These are phyloP conservation scores for Neonectria punicea DNA, from an alignment of 2,329 filamentous ascomycete species.

Conservation along the genomic window DNA sequence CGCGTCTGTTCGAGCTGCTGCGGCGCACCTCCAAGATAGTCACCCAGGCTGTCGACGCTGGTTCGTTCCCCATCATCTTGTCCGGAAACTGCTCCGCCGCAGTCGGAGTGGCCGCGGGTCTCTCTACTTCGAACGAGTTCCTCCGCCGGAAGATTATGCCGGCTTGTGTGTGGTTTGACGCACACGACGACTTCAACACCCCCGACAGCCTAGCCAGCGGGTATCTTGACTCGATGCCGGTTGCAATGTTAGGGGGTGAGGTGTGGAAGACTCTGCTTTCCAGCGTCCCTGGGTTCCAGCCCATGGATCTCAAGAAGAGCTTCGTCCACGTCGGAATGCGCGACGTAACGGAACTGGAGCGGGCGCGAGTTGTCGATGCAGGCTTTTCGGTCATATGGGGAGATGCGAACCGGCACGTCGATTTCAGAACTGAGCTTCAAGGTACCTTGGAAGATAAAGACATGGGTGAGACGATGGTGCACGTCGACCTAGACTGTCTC, in stretches of 20 bases:
- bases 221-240: conserved; percentile 44
- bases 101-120: conserved; percentile 50
- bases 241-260: conserved; percentile 40
- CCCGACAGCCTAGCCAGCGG: conserved; percentile 39
- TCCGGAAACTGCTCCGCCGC: conserved; percentile 53
- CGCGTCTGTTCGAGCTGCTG: conserved; percentile 52
- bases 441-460: conserved; percentile 24
- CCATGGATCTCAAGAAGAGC: conserved; percentile 25
- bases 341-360: conserved; percentile 45
- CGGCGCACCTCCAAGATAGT: conserved; percentile 50
- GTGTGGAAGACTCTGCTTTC: conserved; percentile 39
- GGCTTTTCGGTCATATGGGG: conserved; percentile 47
- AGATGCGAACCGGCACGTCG: conserved; percentile 15
- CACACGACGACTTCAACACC: conserved; percentile 53
- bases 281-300: conserved; percentile 36
- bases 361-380: conserved; percentile 44
- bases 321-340: conserved; percentile 43
- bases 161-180: conserved; percentile 54
- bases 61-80: conserved; percentile 51
- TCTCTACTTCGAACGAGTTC: conserved; percentile 28
- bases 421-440: conserved; percentile 28
- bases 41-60: conserved; percentile 34
- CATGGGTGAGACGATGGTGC: conserved; percentile 41
- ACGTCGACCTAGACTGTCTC: conserved; percentile 50
- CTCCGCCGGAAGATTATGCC: conserved; percentile 27